These are phyloP conservation scores for Botryotinia convoluta DNA, from an alignment of 2,329 filamentous ascomycete genomes.

Conservation along the genomic window DNA sequence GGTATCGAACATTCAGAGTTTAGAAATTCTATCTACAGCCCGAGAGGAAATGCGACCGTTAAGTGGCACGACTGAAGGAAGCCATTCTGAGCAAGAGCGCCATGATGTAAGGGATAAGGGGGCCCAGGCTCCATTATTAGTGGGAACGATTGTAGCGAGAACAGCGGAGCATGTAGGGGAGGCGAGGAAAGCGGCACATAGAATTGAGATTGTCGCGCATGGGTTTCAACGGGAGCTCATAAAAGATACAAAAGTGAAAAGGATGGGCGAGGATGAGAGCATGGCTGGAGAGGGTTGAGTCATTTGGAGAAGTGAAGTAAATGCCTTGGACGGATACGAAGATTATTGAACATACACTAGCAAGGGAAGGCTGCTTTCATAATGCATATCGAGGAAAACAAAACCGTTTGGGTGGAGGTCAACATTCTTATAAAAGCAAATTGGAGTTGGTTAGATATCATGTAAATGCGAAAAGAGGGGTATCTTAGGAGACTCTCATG, in stretches of 20 bases:
- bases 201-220: slow-evolving; percentile 53
- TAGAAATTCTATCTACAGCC: slow-evolving; percentile 21
- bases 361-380: slow-evolving; percentile 1
- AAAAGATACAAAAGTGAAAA: not conserved
- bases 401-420: slow-evolving; percentile 6
- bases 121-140: slow-evolving; percentile 46
- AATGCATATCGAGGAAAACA: not conserved
- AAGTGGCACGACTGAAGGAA: slow-evolving; percentile 25
- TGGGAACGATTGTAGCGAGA: slow-evolving; percentile 54
- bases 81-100: slow-evolving; percentile 15
- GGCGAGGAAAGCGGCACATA: slow-evolving; percentile 51
- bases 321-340: not conserved
- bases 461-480: slow-evolving; percentile 13
- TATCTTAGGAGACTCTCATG: not conserved
- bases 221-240: slow-evolving; percentile 56
- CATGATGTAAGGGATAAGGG: slow-evolving; percentile 21
- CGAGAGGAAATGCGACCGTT: slow-evolving; percentile 32
- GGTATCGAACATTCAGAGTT: not conserved
- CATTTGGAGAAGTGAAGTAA: not conserved
- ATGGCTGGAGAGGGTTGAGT: slow-evolving; percentile 11
- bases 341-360: slow-evolving; percentile 1
- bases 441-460: slow-evolving; percentile 1
- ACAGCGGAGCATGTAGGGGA: slow-evolving; percentile 48
- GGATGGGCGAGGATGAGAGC: not conserved
- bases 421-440: slow-evolving; percentile 1